Percentiles rank a stretch among this genome's conserved stretches.
These are phyloP conservation scores for Parathielavia hyrcaniae DNA, from an alignment of 495 filamentous ascomycete genomes.

Conservation along the genomic window DNA sequence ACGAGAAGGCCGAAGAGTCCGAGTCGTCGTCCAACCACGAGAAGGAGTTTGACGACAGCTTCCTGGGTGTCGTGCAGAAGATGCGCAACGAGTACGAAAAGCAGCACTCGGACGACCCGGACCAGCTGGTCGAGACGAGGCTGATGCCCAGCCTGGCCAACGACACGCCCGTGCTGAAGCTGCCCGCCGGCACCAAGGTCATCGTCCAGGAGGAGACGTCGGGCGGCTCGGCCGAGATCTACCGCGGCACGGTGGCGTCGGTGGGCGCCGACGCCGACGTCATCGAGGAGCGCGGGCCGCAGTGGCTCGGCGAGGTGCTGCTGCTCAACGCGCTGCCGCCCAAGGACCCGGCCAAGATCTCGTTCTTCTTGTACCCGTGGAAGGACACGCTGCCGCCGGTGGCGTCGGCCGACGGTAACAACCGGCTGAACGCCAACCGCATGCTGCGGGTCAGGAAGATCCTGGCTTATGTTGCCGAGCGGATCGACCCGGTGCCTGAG, in stretches of 20 bases:
- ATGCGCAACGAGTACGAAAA: slow-evolving; percentile 72
- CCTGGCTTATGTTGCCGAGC: slow-evolving; percentile 83
- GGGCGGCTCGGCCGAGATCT: slow-evolving; percentile 86
- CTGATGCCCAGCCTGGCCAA: slow-evolving; percentile 72
- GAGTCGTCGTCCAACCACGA: slow-evolving; percentile 70
- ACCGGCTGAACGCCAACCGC: slow-evolving; percentile 88
- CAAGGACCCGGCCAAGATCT: slow-evolving; percentile 92
- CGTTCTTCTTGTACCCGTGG: slow-evolving; percentile 82
- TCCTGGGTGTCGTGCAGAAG: slow-evolving; percentile 71
- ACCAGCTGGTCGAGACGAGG: slow-evolving; percentile 51
- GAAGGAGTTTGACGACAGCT: slow-evolving; percentile 74
- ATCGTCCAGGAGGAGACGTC: slow-evolving; percentile 93
- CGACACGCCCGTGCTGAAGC: slow-evolving; percentile 79
- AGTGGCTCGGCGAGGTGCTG: slow-evolving; percentile 89
- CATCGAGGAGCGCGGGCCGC: slow-evolving; percentile 76
- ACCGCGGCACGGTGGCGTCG: slow-evolving; percentile 74
- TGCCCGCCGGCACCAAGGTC: slow-evolving; percentile 71
- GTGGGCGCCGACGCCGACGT: slow-evolving; percentile 72
- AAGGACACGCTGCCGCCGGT: slow-evolving; percentile 68
- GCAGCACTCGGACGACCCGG: slow-evolving; percentile 51
- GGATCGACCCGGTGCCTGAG: slow-evolving; percentile 60
- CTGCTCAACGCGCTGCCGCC: slow-evolving; percentile 74
- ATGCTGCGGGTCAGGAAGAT: slow-evolving; percentile 97
- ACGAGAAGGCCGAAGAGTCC: slow-evolving; percentile 63
- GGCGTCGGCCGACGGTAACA: slow-evolving; percentile 62